Evolutionary conservation across 2,329 filamentous ascomycete genomes (phyloP), one percentile per base, ranked within the genome.

Genomic region (Aspergillus awamori): DNA sequence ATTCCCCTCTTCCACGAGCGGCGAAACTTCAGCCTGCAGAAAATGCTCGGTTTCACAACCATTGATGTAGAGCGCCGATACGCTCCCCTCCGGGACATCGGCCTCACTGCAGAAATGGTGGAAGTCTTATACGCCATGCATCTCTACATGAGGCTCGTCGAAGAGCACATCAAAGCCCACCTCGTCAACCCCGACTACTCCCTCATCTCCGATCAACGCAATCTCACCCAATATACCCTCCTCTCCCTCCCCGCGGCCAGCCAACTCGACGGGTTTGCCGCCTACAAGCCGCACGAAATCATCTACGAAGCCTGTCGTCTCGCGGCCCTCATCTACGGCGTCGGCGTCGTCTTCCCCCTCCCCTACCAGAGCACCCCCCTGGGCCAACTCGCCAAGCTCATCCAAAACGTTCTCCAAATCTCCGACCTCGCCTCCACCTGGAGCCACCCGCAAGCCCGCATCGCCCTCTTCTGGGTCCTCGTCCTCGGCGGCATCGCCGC

Each of bases 271-370:
- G 54, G 62, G 8, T 52, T 57, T 43, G 65, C 66, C 61, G 53
- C 67, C 1, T 60, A 69, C 20, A 64, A 66, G 10, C 66, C 64
- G 1, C 65, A 70, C 1, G 63, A 69, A 28, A 58, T 66, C 13
- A 70, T 73, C 15, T 77, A 77, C 59, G 74, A 79, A 51, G 61
- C 73, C 8, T 73, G 70, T 49, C 76, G 76, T 10, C 66, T 79
- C 4, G 72, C 74, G 3, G 72, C 69, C 1, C 61, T 77, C 3
- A 68, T 78, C 13, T 79, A 75, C 64, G 72, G 74, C 54, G 70
- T 77, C 22, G 72, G 77, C 8, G 73, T 79, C 6, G 66, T 78
- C 33, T 78, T 78, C 60, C 77, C 77, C 11, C 66, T 80, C 0
- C 77, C 77, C 2, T 70, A 71, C 2, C 72, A 75, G 30, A 77